Conservation (phyloP, 2,329 filamentous ascomycete genomes). For the Penicillium nordicum region DNA sequence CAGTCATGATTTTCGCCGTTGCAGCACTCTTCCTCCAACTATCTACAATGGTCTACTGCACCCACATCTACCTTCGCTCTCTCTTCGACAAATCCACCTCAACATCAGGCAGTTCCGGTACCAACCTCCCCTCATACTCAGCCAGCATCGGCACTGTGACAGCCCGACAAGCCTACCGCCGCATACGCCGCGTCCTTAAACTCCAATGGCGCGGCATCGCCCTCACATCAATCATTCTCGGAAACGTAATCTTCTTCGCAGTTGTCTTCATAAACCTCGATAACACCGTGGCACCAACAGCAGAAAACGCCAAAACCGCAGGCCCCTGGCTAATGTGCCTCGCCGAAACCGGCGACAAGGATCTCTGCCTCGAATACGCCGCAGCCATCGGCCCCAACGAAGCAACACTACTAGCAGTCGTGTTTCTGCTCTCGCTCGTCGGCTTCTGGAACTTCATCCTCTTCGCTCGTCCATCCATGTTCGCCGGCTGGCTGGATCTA, state of each 20-base stretch:
- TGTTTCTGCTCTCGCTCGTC: slow-evolving; percentile 79
- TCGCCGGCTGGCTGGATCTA: slow-evolving; percentile 75
- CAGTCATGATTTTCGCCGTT: slow-evolving; percentile 73
- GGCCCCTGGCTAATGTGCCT: slow-evolving; percentile 71
- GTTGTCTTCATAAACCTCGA: slow-evolving; percentile 87
- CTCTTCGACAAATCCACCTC: slow-evolving; percentile 69
- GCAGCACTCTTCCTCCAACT: slow-evolving; percentile 77
- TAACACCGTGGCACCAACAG: slow-evolving; percentile 59
- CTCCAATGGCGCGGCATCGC: slow-evolving; percentile 93
- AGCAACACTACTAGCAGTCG: slow-evolving; percentile 72
- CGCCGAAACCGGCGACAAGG: slow-evolving; percentile 58
- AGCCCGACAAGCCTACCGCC: slow-evolving; percentile 80
- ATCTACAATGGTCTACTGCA: slow-evolving; percentile 82
- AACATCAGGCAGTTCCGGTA: slow-evolving; percentile 56
- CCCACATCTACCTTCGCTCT: slow-evolving; percentile 88
- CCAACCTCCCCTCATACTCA: slow-evolving; percentile 64
- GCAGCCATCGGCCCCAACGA: slow-evolving; percentile 66
- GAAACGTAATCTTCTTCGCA: slow-evolving; percentile 91
- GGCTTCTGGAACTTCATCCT: slow-evolving; percentile 82
- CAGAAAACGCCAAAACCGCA: slow-evolving; percentile 56
- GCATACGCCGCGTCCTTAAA: slow-evolving; percentile 79
- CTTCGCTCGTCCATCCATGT: slow-evolving; percentile 78
- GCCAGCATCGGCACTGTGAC: slow-evolving; percentile 75
- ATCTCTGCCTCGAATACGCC: slow-evolving; percentile 62
- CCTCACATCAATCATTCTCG: slow-evolving; percentile 84